phyloP scores from a whole-genome alignment of 805 yeast species.

The Candida tallmaniae region DNA sequence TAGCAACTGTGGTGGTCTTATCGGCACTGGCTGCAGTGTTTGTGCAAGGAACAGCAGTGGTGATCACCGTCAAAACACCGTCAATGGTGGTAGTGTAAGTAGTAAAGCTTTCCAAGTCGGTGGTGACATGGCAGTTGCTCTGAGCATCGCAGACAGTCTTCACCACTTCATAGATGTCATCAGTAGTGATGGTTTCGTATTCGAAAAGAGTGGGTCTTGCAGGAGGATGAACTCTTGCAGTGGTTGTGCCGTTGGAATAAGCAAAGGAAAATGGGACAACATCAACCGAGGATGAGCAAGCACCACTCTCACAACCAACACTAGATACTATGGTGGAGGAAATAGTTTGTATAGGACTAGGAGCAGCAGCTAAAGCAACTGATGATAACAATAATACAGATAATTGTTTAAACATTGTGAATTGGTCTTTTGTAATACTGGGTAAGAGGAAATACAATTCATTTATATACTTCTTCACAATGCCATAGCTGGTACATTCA shows the following conservation, averaged over 20 bases:
- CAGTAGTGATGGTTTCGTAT: slow-evolving; percentile 15
- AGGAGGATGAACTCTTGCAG: slow-evolving; percentile 4
- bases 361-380: slow-evolving; percentile 16
- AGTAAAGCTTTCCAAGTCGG: slow-evolving; percentile 25
- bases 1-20: slow-evolving; percentile 12
- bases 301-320: slow-evolving; percentile 5
- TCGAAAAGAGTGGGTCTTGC: slow-evolving; percentile 9
- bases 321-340: slow-evolving; percentile 9
- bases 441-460: too few species aligned
- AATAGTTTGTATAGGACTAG: slow-evolving; percentile 20
- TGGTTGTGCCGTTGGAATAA: slow-evolving; percentile 15
- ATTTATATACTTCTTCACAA: too few species aligned
- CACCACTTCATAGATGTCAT: slow-evolving; percentile 23
- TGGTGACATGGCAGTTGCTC: slow-evolving; percentile 30
- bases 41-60: slow-evolving; percentile 25
- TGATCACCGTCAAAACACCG: slow-evolving; percentile 36
- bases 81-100: slow-evolving; percentile 35
- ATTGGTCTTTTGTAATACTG: neutral
- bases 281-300: slow-evolving; percentile 7
- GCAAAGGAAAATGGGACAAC: slow-evolving; percentile 18
- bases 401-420: slow-evolving; percentile 6
- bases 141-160: slow-evolving; percentile 29
- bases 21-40: slow-evolving; percentile 11
- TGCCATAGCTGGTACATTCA: slow-evolving; percentile 6
- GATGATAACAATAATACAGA: slow-evolving; percentile 14